These are phyloP conservation scores for Glomus cerebriforme DNA, from an alignment of 192 early-diverging fungal genomes.

Conservation along the genomic window DNA sequence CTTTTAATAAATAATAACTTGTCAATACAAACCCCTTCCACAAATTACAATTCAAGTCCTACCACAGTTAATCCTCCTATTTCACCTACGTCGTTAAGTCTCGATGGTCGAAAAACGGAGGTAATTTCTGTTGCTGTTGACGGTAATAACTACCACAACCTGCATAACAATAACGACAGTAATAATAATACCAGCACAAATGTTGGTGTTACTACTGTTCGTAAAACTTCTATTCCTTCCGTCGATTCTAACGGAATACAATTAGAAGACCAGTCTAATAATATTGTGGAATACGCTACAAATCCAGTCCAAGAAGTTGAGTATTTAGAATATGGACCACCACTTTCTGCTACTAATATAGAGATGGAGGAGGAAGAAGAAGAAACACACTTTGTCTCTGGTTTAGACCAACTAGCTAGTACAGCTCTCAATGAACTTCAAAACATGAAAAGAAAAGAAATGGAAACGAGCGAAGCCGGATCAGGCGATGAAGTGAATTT, in stretches of 20 bases:
- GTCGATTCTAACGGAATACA: neutral
- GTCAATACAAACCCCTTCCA: neutral
- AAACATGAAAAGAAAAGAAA: neutral
- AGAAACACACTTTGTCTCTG: neutral
- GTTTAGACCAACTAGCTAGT: slow-evolving; percentile 4
- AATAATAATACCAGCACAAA: neutral
- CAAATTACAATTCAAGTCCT: neutral
- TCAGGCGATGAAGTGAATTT: neutral
- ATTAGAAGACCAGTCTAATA: neutral
- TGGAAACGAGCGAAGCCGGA: neutral
- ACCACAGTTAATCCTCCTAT: neutral
- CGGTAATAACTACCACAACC: neutral
- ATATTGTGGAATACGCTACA: neutral
- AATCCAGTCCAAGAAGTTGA: neutral
- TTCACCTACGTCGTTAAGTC: neutral
- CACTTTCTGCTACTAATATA: neutral
- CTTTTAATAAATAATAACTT: neutral
- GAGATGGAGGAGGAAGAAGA: neutral
- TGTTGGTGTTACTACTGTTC: neutral
- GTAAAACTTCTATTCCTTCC: neutral
- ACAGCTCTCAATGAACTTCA: slow-evolving; percentile 16
- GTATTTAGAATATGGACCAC: neutral
- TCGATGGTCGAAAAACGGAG: neutral
- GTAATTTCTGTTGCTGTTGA: neutral
- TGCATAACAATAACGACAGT: neutral